Evolutionary conservation across 106 monocot genomes (phyloP).

Genomic region (Hemerocallis citrina): DNA sequence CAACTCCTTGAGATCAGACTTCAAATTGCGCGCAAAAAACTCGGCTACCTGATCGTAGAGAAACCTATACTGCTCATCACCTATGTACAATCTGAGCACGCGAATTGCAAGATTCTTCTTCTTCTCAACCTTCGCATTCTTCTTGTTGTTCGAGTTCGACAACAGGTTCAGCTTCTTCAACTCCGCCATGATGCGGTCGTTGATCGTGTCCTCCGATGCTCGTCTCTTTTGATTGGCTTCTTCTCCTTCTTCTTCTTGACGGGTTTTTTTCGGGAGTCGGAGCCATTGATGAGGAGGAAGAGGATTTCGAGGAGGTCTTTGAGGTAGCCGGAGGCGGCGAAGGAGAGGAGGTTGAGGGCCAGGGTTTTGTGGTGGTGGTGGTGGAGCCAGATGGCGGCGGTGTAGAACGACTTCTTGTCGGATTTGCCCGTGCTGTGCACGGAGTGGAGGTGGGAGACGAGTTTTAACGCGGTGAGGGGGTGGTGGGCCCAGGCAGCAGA

Average conservation of each 20-base stretch:
- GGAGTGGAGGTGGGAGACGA: constrained; percentile 33
- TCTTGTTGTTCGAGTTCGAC: not conserved
- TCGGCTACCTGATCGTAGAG: constrained; percentile 42
- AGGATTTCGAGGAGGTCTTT: constrained; percentile 52
- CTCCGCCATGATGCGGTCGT: too few relatives aligned
- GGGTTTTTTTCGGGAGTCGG: constrained; percentile 8
- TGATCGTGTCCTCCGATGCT: too few relatives aligned
- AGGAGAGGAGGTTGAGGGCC: constrained; percentile 20
- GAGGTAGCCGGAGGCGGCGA: constrained; percentile 40
- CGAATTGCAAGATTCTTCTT: constrained; percentile 5
- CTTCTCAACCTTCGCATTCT: not conserved
- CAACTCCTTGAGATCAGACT: constrained; percentile 31
- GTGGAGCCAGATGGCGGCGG: constrained; percentile 44
- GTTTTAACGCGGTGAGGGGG: constrained; percentile 31
- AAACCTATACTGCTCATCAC: constrained; percentile 35
- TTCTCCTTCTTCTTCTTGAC: constrained; percentile 5
- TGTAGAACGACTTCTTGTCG: constrained; percentile 36
- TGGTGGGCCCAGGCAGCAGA: constrained; percentile 27
- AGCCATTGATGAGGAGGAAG: constrained; percentile 25
- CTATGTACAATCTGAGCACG: constrained; percentile 29
- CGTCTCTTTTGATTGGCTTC: not conserved
- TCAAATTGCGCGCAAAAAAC: constrained; percentile 33
- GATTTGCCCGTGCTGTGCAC: constrained; percentile 35
- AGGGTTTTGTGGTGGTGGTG: constrained; percentile 45
- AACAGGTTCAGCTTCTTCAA: too few relatives aligned